Percentiles rank a stretch among this genome's conserved stretches.
phyloP scores from a whole-genome alignment of 1,284 basidiomycete species.

The Cutaneotrichosporon spelunceum region DNA sequence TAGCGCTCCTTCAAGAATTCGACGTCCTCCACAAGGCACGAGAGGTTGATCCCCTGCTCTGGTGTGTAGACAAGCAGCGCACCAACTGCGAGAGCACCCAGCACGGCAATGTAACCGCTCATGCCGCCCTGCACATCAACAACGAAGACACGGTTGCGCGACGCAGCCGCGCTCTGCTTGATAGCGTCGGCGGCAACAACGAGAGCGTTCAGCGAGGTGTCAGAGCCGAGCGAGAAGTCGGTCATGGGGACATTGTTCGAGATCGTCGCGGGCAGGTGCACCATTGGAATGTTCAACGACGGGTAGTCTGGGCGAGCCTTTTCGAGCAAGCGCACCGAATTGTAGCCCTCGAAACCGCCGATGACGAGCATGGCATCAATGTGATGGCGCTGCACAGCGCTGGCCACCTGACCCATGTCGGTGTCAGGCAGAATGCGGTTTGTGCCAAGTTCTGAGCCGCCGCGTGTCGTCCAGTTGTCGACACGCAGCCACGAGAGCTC shows the following conservation, averaged over 20 bases:
- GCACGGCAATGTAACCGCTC: conserved; percentile 91
- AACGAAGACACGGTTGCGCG: conserved; percentile 91
- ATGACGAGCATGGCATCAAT: conserved; percentile 84
- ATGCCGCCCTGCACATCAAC: conserved; percentile 97
- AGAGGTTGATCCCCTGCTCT: conserved; percentile 80
- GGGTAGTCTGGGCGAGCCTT: conserved; percentile 77
- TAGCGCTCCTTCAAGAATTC: conserved; percentile 86
- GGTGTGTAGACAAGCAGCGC: conserved; percentile 93
- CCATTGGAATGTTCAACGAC: conserved; percentile 88
- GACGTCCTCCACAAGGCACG: conserved; percentile 78
- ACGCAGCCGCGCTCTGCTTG: conserved; percentile 95
- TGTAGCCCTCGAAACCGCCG: conserved; percentile 95
- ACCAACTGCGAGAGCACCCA: conserved; percentile 90
- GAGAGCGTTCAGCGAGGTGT: conserved; percentile 95
- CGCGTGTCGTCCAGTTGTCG: conserved; percentile 91
- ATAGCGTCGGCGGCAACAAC: conserved; percentile 97
- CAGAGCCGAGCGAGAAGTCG: conserved; percentile 90
- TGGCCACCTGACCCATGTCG: conserved; percentile 81
- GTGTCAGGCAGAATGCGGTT: conserved; percentile 82
- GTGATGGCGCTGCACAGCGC: conserved; percentile 81
- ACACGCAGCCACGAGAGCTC: conserved; percentile 95
- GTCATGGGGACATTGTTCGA: conserved; percentile 98
- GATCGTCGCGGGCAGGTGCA: conserved; percentile 89
- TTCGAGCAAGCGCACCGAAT: conserved; percentile 71
- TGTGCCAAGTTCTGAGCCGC: conserved; percentile 97